A percentile compares a stretch with the other conserved stretches of the same genome.
phyloP scores from a whole-genome alignment of 2,329 filamentous ascomycete genomes.

The Lecanoromycetidae sp. region DNA sequence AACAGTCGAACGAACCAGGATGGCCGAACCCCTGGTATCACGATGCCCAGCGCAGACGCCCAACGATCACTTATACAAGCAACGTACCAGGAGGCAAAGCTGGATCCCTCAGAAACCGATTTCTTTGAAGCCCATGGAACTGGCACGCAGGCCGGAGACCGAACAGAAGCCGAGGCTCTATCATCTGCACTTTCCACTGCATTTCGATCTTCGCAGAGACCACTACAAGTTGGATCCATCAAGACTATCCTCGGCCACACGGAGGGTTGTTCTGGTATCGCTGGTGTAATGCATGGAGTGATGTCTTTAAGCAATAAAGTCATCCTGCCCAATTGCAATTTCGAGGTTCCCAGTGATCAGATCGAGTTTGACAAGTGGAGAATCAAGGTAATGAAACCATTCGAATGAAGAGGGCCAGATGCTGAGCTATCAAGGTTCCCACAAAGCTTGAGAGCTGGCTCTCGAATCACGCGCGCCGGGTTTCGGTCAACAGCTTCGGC shows the following conservation, averaged over 20 bases:
- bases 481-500: slow-evolving; percentile 19
- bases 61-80: slow-evolving; percentile 10
- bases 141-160: slow-evolving; percentile 22
- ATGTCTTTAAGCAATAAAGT: slow-evolving; percentile 3
- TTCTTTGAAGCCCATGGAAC: slow-evolving; percentile 39
- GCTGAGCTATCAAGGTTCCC: not conserved
- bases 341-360: slow-evolving; percentile 11
- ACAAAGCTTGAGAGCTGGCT: not conserved
- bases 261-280: slow-evolving; percentile 12
- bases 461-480: not conserved
- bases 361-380: not conserved
- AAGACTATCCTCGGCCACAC: slow-evolving; percentile 14
- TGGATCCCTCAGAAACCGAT: slow-evolving; percentile 20
- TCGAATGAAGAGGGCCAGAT: not conserved
- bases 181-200: slow-evolving; percentile 7
- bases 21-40: slow-evolving; percentile 18
- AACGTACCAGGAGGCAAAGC: slow-evolving; percentile 7
- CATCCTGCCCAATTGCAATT: slow-evolving; percentile 14
- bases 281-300: slow-evolving; percentile 10
- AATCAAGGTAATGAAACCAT: not conserved
- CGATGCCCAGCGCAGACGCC: slow-evolving; percentile 8
- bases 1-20: slow-evolving; percentile 27
- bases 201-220: not conserved
- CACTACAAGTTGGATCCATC: slow-evolving; percentile 11
- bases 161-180: slow-evolving; percentile 4